Evolutionary conservation across 2,329 filamentous ascomycete genomes (phyloP), one percentile per base, ranked within the genome.

Genomic region (Hypoxylon sp.): DNA sequence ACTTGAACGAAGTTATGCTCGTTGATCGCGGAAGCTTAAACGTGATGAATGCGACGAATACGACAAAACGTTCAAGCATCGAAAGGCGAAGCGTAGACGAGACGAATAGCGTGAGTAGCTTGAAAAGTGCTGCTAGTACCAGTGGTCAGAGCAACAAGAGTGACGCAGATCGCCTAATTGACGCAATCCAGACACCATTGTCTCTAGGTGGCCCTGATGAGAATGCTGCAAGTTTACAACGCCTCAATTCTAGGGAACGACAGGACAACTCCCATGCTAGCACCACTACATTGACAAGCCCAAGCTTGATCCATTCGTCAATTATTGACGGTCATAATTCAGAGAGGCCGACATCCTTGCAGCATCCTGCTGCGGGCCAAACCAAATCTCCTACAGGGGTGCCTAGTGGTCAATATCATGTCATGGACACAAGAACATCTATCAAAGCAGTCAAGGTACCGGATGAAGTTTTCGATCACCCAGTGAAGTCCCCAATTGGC

Each of bases 161-260:
- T 72, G 89, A 93, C 71, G 89, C 91, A 0, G 91, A 93, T 67
- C 83, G 91, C 29, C 81, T 93, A 11, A 93, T 93, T 24, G 87
- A 92, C 74, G 91, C 91, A 2, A 91, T 93, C 2, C 87, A 90
- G 73, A 89, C 87, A 10, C 87, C 91, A 0, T 78, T 88, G 1
- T 76, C 80, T 1, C 72, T 85, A 0, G 79, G 81, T 3, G 82
- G 82, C 13, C 59, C 73, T 0, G 81, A 82, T 6, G 67, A 72
- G 10, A 70, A 66, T 17, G 29, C 48, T 2, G 7, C 39, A 2
- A 19, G 39, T 21, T 17, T 73, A 32, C 70, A 71, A 11, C 75
- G 72, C 6, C 62, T 67, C 10, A 66, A 69, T 17, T 74, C 75
- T 0, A 73, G 60, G 56, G 69, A 72, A 24, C 62, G 48, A 6